Percentiles rank a stretch among this genome's conserved stretches.
phyloP scores from a whole-genome alignment of 768 basidiomycete genomes.

The Calocybe cyanea region DNA sequence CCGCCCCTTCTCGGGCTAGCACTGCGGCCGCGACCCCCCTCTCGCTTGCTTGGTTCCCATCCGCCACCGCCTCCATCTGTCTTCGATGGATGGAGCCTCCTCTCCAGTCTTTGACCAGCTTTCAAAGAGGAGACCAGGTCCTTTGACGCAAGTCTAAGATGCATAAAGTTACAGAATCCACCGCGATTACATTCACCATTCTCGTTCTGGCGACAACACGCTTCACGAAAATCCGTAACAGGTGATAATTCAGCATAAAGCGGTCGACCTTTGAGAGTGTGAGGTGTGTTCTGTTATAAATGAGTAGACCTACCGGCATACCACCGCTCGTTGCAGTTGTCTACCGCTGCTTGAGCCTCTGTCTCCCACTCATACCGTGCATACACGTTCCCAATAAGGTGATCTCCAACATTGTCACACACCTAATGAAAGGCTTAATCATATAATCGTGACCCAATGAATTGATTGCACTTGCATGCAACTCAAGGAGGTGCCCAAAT shows the following conservation, averaged over 20 bases:
- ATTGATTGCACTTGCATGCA: conserved; percentile 63
- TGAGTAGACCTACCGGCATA: conserved; percentile 73
- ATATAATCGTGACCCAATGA: background rate
- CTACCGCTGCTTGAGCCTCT: conserved; percentile 90
- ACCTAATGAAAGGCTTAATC: conserved; percentile 46
- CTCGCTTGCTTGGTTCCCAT: conserved; percentile 79
- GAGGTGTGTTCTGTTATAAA: conserved; percentile 3
- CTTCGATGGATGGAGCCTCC: conserved; percentile 68
- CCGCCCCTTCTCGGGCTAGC: conserved; percentile 68
- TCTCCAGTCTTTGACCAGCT: conserved; percentile 80
- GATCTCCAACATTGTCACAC: conserved; percentile 99
- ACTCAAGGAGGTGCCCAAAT: conserved; percentile 91
- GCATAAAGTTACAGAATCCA: conserved; percentile 99
- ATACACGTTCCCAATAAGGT: conserved; percentile 96
- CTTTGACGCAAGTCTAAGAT: conserved; percentile 83
- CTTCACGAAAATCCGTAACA: conserved; percentile 98
- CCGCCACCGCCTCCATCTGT: conserved; percentile 66
- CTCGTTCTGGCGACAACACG: conserved; percentile 98
- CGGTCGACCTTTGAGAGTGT: conserved; percentile 63
- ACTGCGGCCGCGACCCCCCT: conserved; percentile 63
- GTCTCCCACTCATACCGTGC: conserved; percentile 99
- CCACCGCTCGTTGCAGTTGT: conserved; percentile 94
- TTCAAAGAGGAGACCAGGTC: conserved; percentile 76
- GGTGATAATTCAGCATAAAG: conserved; percentile 97
- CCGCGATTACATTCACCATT: conserved; percentile 98